These are phyloP conservation scores for Russula foetens DNA, from an alignment of 768 basidiomycete genomes.

Conservation along the genomic window DNA sequence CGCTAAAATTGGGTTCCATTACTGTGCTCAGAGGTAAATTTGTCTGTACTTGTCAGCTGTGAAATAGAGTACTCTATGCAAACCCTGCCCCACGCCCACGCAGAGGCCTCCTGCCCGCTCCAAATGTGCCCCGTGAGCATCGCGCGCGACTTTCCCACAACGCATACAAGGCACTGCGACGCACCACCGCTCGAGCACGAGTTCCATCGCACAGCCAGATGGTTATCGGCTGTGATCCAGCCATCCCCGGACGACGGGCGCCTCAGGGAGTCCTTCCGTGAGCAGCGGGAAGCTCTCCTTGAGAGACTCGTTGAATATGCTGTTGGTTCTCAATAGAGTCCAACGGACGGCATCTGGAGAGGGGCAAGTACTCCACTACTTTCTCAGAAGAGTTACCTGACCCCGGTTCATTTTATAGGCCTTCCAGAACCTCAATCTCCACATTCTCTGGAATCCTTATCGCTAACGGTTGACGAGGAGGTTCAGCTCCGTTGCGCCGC, in stretches of 20 bases:
- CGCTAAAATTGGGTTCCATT: no score
- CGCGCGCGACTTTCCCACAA: no score
- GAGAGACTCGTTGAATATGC: slow-evolving; percentile 79
- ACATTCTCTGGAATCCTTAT: slow-evolving; percentile 38
- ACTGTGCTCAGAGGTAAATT: no score
- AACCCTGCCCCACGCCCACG: no score
- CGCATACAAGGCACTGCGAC: no score
- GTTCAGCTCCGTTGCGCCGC: slow-evolving; percentile 84
- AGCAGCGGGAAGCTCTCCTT: slow-evolving; percentile 61
- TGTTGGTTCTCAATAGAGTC: slow-evolving; percentile 79
- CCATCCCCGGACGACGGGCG: slow-evolving; percentile 49
- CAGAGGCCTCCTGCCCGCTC: no score
- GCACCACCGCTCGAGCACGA: no score
- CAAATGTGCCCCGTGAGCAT: no score
- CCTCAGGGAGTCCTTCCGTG: slow-evolving; percentile 46
- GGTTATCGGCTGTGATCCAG: slow-evolving; percentile 42
- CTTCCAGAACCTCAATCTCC: slow-evolving; percentile 54
- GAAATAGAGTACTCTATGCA: no score
- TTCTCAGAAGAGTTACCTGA: slow-evolving; percentile 6
- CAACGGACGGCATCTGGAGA: slow-evolving; percentile 73
- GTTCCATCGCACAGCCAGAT: no score
- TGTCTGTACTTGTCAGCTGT: no score
- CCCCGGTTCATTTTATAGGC: slow-evolving; percentile 40
- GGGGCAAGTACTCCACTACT: slow-evolving; percentile 45
- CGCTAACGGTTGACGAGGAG: slow-evolving; percentile 68